Conservation (phyloP, 208 protist genomes). For the Acanthamoeba quina region DNA sequence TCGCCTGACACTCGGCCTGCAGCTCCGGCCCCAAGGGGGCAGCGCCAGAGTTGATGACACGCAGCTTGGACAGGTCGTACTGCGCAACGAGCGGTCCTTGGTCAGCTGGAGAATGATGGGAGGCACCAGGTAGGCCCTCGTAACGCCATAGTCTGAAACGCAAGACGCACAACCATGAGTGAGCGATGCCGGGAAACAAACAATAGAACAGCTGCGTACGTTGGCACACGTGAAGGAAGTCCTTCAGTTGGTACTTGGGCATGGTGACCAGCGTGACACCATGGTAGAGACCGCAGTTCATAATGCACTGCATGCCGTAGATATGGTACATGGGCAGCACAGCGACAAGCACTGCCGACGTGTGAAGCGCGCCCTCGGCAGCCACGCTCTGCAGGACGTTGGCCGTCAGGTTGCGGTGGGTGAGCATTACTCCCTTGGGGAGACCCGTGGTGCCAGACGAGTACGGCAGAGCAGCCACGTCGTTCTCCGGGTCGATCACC, state of each 20-base stretch:
- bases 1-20: conserved; percentile 48
- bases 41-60: conserved; percentile 81
- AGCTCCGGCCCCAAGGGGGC: conserved; percentile 88
- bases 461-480: conserved; percentile 14
- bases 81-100: conserved; percentile 87
- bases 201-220: background rate
- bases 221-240: conserved; percentile 16
- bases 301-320: conserved; percentile 24
- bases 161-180: background rate
- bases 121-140: conserved; percentile 88
- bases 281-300: conserved; percentile 37
- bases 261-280: background rate
- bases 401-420: conserved; percentile 94
- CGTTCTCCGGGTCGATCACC: conserved; percentile 8
- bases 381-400: conserved; percentile 90
- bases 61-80: conserved; percentile 70
- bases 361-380: conserved; percentile 75
- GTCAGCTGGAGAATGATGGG: conserved; percentile 90
- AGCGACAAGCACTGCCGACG: conserved; percentile 78
- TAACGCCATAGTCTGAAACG: conserved; percentile 87
- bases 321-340: conserved; percentile 69
- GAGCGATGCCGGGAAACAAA: too few relatives aligned
- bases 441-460: conserved; percentile 92
- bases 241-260: conserved; percentile 45
- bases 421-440: conserved; percentile 97